Evolutionary conservation across 1,139 yeast species (phyloP).

Genomic region (Tardiomyces blankii): DNA sequence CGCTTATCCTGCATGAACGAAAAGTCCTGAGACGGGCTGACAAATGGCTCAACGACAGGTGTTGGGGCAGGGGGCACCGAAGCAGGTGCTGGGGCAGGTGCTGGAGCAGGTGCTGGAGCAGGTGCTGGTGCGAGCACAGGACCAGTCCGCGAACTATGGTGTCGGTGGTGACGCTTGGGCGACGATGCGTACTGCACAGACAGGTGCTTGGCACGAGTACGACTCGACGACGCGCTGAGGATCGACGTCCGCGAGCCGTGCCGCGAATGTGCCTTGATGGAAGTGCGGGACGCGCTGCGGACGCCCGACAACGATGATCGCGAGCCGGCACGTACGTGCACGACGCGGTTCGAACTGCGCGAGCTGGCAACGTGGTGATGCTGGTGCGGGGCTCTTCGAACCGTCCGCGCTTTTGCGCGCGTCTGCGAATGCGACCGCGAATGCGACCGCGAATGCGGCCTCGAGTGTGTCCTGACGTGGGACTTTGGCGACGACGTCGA

Average conservation of each 20-base stretch:
- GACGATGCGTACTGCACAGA: neutral
- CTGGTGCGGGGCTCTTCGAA: neutral
- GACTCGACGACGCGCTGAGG: conserved; percentile 14
- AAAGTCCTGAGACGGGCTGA: neutral
- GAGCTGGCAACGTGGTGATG: neutral
- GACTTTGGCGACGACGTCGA: neutral
- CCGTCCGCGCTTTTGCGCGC: neutral
- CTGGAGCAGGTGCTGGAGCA: too few species aligned
- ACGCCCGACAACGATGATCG: neutral
- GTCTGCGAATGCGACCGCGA: neutral
- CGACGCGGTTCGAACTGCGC: neutral
- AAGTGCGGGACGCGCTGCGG: neutral
- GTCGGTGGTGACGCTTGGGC: too few species aligned
- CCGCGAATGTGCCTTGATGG: conserved; percentile 10
- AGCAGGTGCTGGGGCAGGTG: too few species aligned
- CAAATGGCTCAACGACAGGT: neutral
- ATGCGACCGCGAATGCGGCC: conserved; percentile 1
- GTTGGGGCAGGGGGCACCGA: neutral
- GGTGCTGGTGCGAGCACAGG: too few species aligned
- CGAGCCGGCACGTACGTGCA: neutral
- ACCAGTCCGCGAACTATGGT: too few species aligned
- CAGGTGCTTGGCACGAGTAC: neutral
- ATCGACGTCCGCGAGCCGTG: conserved; percentile 13
- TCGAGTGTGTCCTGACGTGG: neutral
- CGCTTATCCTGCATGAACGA: neutral